These are phyloP conservation scores for Colletotrichum falcatum DNA, from an alignment of 2,329 filamentous ascomycete genomes.

Conservation along the genomic window DNA sequence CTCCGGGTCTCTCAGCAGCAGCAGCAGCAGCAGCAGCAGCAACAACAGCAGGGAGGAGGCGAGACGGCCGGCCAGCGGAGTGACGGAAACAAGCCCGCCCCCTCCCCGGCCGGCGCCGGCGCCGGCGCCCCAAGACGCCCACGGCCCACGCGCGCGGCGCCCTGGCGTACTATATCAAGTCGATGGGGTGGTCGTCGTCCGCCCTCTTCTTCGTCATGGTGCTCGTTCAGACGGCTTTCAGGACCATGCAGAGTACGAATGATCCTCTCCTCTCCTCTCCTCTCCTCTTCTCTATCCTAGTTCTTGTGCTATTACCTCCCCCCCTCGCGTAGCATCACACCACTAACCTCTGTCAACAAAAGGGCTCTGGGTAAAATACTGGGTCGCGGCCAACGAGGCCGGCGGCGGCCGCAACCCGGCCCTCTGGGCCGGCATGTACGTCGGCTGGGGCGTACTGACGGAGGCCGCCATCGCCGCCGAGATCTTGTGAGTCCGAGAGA, in stretches of 20 bases:
- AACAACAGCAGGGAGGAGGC: no score
- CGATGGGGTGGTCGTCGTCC: constrained; percentile 13
- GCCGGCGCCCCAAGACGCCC: rapidly evolving
- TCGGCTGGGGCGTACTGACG: constrained; percentile 27
- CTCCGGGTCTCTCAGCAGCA: neutral
- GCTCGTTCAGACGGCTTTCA: constrained; percentile 6
- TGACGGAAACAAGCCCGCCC: neutral
- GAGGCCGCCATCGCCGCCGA: constrained; percentile 4
- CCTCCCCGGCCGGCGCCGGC: rapidly evolving
- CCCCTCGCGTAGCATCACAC: neutral
- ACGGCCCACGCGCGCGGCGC: constrained; percentile 1
- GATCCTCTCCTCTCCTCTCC: no score
- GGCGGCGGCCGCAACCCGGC: neutral
- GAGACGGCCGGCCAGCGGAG: neutral
- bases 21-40: no score
- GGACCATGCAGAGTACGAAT: constrained; percentile 24
- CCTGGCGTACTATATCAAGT: constrained; percentile 28
- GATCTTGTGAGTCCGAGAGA: constrained; percentile 3
- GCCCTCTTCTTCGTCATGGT: constrained; percentile 21
- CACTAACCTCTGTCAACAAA: rapidly evolving
- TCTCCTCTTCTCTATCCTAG: no score
- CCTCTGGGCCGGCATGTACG: constrained; percentile 27
- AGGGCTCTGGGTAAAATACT: constrained; percentile 35
- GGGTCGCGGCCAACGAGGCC: constrained; percentile 26
- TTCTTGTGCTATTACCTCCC: no score